Percentiles rank a stretch among this genome's conserved stretches.
Evolutionary conservation across 352 stramenopile genomes (phyloP).

Genomic region (Elongisporangium undulatum): DNA sequence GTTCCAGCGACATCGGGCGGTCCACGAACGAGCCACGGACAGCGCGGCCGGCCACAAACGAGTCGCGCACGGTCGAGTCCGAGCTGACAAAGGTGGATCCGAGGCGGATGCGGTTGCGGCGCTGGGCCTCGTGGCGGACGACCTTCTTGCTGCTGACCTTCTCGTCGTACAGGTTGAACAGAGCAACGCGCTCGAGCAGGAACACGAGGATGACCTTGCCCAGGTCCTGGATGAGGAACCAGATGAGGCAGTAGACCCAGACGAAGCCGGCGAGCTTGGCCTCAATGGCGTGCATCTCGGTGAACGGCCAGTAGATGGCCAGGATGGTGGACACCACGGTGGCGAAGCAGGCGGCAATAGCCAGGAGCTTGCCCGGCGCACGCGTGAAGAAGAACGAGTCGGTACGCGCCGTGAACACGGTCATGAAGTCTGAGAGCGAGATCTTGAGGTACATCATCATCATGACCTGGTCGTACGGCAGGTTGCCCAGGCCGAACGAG

Average conservation of each 20-base stretch:
- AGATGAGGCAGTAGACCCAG: slow-evolving; percentile 88
- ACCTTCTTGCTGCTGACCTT: slow-evolving; percentile 62
- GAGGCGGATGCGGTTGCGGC: slow-evolving; percentile 78
- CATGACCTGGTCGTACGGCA: slow-evolving; percentile 88
- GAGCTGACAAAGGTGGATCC: slow-evolving; percentile 53
- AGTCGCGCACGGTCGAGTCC: slow-evolving; percentile 70
- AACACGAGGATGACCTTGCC: slow-evolving; percentile 66
- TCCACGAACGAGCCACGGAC: slow-evolving; percentile 54
- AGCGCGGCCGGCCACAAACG: slow-evolving; percentile 69
- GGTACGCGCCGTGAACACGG: slow-evolving; percentile 88
- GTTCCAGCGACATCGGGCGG: slow-evolving; percentile 58
- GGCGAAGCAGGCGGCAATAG: slow-evolving; percentile 70
- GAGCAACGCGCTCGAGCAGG: slow-evolving; percentile 48
- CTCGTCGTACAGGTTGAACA: slow-evolving; percentile 55
- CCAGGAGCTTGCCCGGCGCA: slow-evolving; percentile 63
- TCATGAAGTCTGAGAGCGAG: slow-evolving; percentile 92
- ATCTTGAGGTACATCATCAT: slow-evolving; percentile 95
- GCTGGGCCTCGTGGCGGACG: slow-evolving; percentile 53
- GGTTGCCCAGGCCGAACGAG: slow-evolving; percentile 47
- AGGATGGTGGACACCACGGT: slow-evolving; percentile 79
- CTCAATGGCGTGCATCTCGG: slow-evolving; percentile 72
- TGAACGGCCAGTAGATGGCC: slow-evolving; percentile 82
- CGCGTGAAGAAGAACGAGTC: slow-evolving; percentile 80
- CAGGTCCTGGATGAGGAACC: slow-evolving; percentile 86
- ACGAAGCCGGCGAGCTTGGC: slow-evolving; percentile 70